A percentile compares a stretch with the other conserved stretches of the same genome.
Evolutionary conservation across 768 basidiomycete genomes (phyloP).

Genomic region (Rickenella mellea): DNA sequence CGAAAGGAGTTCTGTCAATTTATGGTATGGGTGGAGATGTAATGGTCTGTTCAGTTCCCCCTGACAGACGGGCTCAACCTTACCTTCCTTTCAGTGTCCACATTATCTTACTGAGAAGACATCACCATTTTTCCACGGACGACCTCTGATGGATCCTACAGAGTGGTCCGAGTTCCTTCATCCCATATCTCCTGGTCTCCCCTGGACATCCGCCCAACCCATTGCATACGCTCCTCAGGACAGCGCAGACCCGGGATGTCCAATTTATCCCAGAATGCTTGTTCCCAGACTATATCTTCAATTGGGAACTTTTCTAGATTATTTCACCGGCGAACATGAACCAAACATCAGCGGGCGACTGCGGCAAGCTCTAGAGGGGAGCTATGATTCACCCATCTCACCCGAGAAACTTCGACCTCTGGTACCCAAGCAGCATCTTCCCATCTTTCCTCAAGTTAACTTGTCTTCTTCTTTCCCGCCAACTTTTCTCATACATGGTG

Average conservation of each 20-base stretch:
- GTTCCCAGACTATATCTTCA: slow-evolving; percentile 51
- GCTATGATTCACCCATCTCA: not conserved
- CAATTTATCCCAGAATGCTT: slow-evolving; percentile 54
- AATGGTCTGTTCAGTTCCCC: slow-evolving; percentile 20
- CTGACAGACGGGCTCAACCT: not conserved
- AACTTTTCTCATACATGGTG: slow-evolving; percentile 38
- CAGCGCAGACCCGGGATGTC: slow-evolving; percentile 44
- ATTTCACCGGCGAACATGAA: slow-evolving; percentile 35
- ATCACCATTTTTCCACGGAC: slow-evolving; percentile 41
- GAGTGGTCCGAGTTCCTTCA: slow-evolving; percentile 38
- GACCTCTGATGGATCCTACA: slow-evolving; percentile 42
- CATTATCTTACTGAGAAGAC: slow-evolving; percentile 42
- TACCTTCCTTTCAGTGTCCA: slow-evolving; percentile 28
- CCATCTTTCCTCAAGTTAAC: slow-evolving; percentile 38
- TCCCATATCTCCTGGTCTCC: slow-evolving; percentile 23
- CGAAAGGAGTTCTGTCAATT: slow-evolving; percentile 43
- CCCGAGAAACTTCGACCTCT: not conserved
- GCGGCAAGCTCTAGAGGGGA: slow-evolving; percentile 12
- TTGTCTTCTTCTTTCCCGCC: slow-evolving; percentile 32
- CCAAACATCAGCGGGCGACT: slow-evolving; percentile 40
- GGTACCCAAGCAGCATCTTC: slow-evolving; percentile 22
- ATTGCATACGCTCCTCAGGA: slow-evolving; percentile 35
- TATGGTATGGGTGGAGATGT: slow-evolving; percentile 61
- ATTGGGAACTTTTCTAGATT: slow-evolving; percentile 47
- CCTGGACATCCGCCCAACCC: slow-evolving; percentile 29